These are phyloP conservation scores for Magnolia kwangsiensis DNA, from an alignment of 164 flowering plant genomes.

Conservation along the genomic window DNA sequence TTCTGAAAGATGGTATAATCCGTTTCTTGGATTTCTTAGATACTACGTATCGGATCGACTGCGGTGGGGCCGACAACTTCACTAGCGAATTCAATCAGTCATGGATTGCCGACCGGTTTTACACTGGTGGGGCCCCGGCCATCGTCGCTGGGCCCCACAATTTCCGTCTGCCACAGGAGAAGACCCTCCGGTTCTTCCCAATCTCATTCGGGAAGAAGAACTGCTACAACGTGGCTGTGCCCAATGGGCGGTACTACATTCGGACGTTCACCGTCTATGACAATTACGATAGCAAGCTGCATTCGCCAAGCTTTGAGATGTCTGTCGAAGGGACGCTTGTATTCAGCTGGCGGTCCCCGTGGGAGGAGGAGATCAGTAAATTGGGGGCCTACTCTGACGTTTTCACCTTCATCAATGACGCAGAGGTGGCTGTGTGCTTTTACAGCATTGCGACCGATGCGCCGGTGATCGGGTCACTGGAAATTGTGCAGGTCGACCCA, in stretches of 20 bases:
- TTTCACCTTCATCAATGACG: slow-evolving; percentile 50
- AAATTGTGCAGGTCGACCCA: slow-evolving; percentile 68
- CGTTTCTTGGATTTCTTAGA: slow-evolving; percentile 24
- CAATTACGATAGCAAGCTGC: slow-evolving; percentile 80
- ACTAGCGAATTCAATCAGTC: slow-evolving; percentile 54
- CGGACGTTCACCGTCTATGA: slow-evolving; percentile 91
- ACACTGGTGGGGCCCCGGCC: slow-evolving; percentile 56
- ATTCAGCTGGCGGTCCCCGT: slow-evolving; percentile 85
- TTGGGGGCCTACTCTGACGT: slow-evolving; percentile 93
- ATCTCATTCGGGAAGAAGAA: slow-evolving; percentile 84
- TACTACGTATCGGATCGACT: slow-evolving; percentile 57
- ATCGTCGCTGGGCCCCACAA: slow-evolving; percentile 79
- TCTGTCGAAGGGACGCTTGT: slow-evolving; percentile 87
- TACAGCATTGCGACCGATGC: slow-evolving; percentile 94
- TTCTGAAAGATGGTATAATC: not conserved
- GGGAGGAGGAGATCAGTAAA: slow-evolving; percentile 54
- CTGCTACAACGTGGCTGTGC: slow-evolving; percentile 69
- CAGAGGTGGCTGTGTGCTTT: slow-evolving; percentile 69
- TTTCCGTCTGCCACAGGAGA: slow-evolving; percentile 54
- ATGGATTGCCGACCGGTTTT: slow-evolving; percentile 83
- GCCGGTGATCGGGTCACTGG: slow-evolving; percentile 73
- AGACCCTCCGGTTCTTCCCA: slow-evolving; percentile 85
- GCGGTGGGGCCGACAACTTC: slow-evolving; percentile 59
- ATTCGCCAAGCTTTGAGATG: slow-evolving; percentile 78
- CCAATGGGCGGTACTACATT: slow-evolving; percentile 64